phyloP scores from a whole-genome alignment of 192 early-diverging fungal genomes.

The Backusella luteola region DNA sequence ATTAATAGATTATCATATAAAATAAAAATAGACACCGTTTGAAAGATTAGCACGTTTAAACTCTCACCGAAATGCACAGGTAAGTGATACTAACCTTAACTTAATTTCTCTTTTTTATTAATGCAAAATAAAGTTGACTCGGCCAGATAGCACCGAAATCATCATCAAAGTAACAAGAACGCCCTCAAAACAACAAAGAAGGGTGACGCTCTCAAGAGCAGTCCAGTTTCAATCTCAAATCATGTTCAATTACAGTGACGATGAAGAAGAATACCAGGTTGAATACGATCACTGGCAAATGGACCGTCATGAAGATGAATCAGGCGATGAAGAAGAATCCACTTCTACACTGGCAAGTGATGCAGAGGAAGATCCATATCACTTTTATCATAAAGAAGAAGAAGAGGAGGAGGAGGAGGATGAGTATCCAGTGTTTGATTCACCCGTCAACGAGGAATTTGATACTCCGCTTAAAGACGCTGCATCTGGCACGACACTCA shows the following conservation, averaged over 20 bases:
- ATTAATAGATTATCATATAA: neutral
- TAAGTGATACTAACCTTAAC: conserved; percentile 1
- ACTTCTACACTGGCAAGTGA: conserved; percentile 15
- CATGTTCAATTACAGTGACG: conserved; percentile 24
- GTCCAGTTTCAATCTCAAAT: conserved; percentile 37
- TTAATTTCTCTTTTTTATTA: neutral
- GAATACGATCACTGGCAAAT: conserved; percentile 47
- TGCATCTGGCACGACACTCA: conserved; percentile 9
- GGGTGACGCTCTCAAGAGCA: conserved; percentile 29
- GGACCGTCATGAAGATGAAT: conserved; percentile 16
- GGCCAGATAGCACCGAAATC: conserved; percentile 9
- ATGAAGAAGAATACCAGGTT: conserved; percentile 40
- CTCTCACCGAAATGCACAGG: conserved; percentile 65
- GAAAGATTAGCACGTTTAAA: conserved; percentile 80
- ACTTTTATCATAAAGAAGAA: conserved; percentile 9
- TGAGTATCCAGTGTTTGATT: neutral
- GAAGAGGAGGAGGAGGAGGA: neutral
- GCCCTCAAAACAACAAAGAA: conserved; percentile 8
- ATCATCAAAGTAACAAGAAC: neutral
- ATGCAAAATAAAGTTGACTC: conserved; percentile 13
- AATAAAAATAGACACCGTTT: conserved; percentile 58
- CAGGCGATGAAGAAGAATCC: conserved; percentile 39
- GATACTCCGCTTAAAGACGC: neutral
- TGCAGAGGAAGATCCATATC: neutral
- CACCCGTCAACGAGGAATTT: conserved; percentile 1